phyloP scores from a whole-genome alignment of 1,284 basidiomycete species.

The Abortiporus biennis region DNA sequence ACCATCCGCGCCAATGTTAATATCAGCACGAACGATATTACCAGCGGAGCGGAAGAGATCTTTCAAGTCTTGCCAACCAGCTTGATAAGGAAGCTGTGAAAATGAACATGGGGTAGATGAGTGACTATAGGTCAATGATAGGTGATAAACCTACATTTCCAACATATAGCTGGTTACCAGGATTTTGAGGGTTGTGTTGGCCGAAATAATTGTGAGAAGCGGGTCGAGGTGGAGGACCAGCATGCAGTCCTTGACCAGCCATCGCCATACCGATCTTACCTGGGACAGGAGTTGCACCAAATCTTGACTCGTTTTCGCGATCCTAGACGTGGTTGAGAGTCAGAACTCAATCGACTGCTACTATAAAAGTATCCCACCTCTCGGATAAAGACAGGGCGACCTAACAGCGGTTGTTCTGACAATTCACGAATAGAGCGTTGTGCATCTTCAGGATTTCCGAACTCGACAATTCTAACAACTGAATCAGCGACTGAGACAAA shows the following conservation, averaged over 20 bases:
- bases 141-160: constrained; percentile 64
- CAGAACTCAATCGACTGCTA: neutral
- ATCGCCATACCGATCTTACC: constrained; percentile 91
- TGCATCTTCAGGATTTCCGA: constrained; percentile 77
- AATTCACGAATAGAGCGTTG: constrained; percentile 83
- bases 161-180: constrained; percentile 87
- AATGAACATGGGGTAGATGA: neutral
- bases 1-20: constrained; percentile 89
- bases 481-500: constrained; percentile 2
- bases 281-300: constrained; percentile 88
- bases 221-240: constrained; percentile 68
- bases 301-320: constrained; percentile 92
- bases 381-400: constrained; percentile 92
- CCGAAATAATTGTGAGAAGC: constrained; percentile 70
- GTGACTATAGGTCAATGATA: neutral
- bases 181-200: constrained; percentile 39
- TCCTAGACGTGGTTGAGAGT: constrained; percentile 52
- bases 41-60: constrained; percentile 94
- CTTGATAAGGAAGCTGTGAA: constrained; percentile 83
- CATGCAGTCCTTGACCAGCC: constrained; percentile 73
- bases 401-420: constrained; percentile 83
- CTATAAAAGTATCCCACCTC: constrained; percentile 54
- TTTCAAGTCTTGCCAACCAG: constrained; percentile 98
- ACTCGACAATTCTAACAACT: constrained; percentile 81
- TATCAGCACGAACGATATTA: constrained; percentile 90